Evolutionary conservation across 495 filamentous ascomycete genomes (phyloP).

Genomic region (Penicillium canescens): DNA sequence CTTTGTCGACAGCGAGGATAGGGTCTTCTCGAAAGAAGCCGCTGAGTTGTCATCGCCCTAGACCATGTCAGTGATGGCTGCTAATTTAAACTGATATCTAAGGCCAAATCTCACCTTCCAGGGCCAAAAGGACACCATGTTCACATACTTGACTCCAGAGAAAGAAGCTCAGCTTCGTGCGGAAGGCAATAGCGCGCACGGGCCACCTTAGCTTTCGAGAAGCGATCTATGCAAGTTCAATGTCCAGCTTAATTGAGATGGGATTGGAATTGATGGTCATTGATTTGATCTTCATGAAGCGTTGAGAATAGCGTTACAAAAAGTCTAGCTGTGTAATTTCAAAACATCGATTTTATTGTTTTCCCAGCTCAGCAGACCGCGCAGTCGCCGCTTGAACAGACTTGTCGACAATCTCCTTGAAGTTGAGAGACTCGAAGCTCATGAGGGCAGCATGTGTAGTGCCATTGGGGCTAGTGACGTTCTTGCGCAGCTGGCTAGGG

Average conservation of each 20-base stretch:
- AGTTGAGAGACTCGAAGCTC: conserved; percentile 35
- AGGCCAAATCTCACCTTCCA: conserved; percentile 57
- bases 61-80: conserved; percentile 4
- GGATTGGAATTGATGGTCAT: neutral
- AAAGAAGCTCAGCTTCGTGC: neutral
- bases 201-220: neutral
- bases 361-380: conserved; percentile 37
- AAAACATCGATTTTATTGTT: neutral
- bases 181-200: conserved; percentile 3
- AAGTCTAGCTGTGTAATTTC: no score
- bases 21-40: conserved; percentile 87
- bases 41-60: conserved; percentile 83
- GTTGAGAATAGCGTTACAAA: no score
- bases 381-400: conserved; percentile 39
- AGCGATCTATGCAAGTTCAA: neutral
- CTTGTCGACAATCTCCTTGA: conserved; percentile 38
- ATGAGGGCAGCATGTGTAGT: conserved; percentile 42
- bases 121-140: conserved; percentile 84
- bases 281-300: no score
- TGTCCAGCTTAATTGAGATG: neutral
- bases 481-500: conserved; percentile 41
- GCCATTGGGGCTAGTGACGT: conserved; percentile 46
- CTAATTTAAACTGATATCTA: neutral
- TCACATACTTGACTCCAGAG: neutral
- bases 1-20: conserved; percentile 77